Evolutionary conservation across 2,329 filamentous ascomycete genomes (phyloP), one percentile per base, ranked within the genome.

Genomic region (Alternaria arbusti): DNA sequence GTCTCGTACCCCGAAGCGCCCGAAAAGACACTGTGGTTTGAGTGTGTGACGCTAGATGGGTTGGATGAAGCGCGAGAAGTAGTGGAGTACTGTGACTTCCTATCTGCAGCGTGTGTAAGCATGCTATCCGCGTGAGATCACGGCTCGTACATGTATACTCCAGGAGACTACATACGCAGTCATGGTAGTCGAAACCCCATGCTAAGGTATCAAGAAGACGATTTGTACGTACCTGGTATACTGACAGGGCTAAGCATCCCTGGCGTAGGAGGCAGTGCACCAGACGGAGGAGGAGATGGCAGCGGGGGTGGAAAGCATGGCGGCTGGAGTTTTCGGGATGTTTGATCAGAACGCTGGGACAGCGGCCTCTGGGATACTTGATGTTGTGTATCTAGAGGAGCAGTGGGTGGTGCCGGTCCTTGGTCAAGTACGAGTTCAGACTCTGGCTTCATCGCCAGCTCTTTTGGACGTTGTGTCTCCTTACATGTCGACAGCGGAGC

Each of bases 11-110:
- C 65, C 10, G 65, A 67, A n/a, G 57, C 36, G 15, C 63, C 63
- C 0, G 70, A 73, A 57, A 72, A 71, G 17, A 72, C 57, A 50
- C 71, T 74, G 25, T 65, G 65, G 10, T 63, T 68, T 13, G 71
- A 73, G 32, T 57, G 65, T 23, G 56, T 59, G 12, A 46, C n/a
- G n/a, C 64, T 72, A 20, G 69, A 64, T 25, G 64, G 64, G 28
- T 64, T 67, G 54, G 65, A 73, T 17, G 70, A 72, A 25, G 65
- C 54, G 44, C 65, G 69, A 20, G 67, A 70, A n/a, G 59, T 58
- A 13, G 61, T 64, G 2, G 68, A 72, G 59, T 70, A 68, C 22
- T 68, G 67, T 46, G 65, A 64, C 54, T 59, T 66, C 9, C 65
- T 45, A 5, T 68, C 64, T 66, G 50, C 9, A 46, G 23, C 13